Evolutionary conservation across 1,284 basidiomycete genomes (phyloP), one percentile per base, ranked within the genome.

Genomic region (Fomitiporia mediterranea): DNA sequence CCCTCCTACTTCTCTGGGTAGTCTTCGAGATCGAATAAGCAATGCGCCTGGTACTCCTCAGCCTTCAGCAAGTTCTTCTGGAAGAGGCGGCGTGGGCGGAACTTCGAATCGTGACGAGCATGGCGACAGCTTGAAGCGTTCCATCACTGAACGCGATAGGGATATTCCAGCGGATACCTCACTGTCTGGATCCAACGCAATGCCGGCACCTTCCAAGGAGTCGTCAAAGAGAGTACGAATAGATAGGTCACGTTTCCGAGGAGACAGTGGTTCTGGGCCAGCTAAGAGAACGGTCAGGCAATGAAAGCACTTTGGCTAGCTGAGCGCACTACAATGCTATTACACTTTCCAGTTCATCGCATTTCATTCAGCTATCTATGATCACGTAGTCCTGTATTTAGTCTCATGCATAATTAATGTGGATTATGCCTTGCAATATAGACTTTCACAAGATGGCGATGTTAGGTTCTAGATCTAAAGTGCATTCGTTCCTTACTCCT

Each of bases 91-190:
- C 55, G 51, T 60, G 47, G 57, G 60, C 42, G 55, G 43, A 46
- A 64, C 59, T 67, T 73, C 69, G 68, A 79, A 82, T n/a, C 30
- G 44, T 21, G 83, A 87, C 21, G 84, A 86, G 27, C 77, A 80
- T 49, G 84, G 86, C 59, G 77, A 69, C 57, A 58, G 64, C 27
- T 76, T 84, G 64, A 90, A 90, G 70, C 78, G 87, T 55, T 82
- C 83, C 4, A 67, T 75, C 40, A 79, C 83, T 66, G 87, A 58
- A 9, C 56, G 56, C 17, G 57, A 59, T 25, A 38, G 53, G 23
- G 53, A 59, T 34, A 32, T 9, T 19, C 15, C 40, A 15, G 8
- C 25, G 5, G 47, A 47, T 8, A 9, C 53, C 7, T 32, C 56
- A 17, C 9, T 28, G 8, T 17, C 37, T 40, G 34, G 23, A 19